These are phyloP conservation scores for Trametes hirsuta DNA, from an alignment of 1,284 basidiomycete species.

Conservation along the genomic window DNA sequence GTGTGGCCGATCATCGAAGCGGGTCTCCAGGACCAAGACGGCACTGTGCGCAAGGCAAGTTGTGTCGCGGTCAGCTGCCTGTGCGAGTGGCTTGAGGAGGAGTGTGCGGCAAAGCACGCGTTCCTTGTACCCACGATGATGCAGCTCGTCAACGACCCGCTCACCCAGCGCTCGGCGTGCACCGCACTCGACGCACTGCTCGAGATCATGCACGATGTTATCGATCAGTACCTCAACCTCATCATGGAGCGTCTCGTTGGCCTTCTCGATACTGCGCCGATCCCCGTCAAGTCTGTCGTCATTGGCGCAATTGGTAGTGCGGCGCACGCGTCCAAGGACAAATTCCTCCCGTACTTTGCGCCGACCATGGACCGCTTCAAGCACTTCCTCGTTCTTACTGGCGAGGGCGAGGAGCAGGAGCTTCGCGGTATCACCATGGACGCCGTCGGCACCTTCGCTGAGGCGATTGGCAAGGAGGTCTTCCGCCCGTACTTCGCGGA, in stretches of 20 bases:
- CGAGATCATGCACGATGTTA: constrained; percentile 92
- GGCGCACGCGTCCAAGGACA: constrained; percentile 94
- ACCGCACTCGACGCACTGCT: constrained; percentile 96
- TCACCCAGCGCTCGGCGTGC: constrained; percentile 92
- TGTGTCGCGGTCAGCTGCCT: constrained; percentile 96
- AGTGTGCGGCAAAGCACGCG: constrained; percentile 85
- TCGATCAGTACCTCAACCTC: constrained; percentile 88
- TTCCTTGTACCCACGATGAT: constrained; percentile 92
- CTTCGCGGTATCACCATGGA: constrained; percentile 98
- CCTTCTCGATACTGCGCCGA: constrained; percentile 86
- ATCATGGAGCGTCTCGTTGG: constrained; percentile 96
- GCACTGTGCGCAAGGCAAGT: constrained; percentile 90
- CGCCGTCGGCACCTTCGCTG: constrained; percentile 96
- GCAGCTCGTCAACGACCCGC: constrained; percentile 85
- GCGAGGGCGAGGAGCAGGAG: constrained; percentile 89
- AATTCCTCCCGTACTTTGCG: constrained; percentile 95
- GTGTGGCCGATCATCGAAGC: constrained; percentile 96
- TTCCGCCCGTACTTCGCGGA: constrained; percentile 97
- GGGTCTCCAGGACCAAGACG: constrained; percentile 85
- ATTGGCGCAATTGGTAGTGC: constrained; percentile 98
- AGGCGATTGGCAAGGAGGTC: constrained; percentile 92
- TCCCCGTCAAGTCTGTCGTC: constrained; percentile 92
- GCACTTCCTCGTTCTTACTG: constrained; percentile 83
- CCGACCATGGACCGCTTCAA: constrained; percentile 90
- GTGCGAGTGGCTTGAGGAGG: constrained; percentile 98